A percentile compares a stretch with the other conserved stretches of the same genome.
phyloP scores from a whole-genome alignment of 306 rosid species.

The Ziziphus jujuba region DNA sequence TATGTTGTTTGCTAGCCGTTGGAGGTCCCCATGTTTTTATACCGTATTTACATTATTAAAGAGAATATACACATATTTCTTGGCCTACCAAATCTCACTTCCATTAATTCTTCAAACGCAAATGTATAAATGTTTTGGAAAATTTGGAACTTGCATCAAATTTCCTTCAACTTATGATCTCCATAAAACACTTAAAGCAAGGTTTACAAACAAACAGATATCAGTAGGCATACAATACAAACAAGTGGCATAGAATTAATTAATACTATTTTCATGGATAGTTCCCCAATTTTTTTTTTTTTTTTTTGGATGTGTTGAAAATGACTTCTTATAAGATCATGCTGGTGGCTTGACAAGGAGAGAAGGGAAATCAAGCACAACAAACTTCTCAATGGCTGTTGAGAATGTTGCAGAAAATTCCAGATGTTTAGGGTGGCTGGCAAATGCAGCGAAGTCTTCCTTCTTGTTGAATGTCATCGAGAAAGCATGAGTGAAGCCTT shows the following conservation, averaged over 20 bases:
- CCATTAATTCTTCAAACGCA: background rate
- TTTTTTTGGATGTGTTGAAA: background rate
- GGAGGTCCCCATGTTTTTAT: background rate
- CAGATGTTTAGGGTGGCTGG: slow-evolving; percentile 68
- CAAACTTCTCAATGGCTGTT: slow-evolving; percentile 76
- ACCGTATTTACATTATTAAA: background rate
- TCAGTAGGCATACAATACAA: background rate
- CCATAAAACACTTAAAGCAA: slow-evolving; percentile 10
- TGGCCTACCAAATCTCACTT: background rate
- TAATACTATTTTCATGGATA: no score
- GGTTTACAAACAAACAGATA: background rate
- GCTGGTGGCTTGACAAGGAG: slow-evolving; percentile 55
- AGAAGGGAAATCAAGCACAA: slow-evolving; percentile 81
- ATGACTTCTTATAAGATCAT: slow-evolving; percentile 3
- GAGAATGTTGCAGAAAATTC: slow-evolving; percentile 79
- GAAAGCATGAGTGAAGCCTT: slow-evolving; percentile 89
- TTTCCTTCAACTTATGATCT: background rate
- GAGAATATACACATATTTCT: no score
- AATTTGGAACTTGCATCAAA: slow-evolving; percentile 16
- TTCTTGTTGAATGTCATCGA: slow-evolving; percentile 77
- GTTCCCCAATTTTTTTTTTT: background rate
- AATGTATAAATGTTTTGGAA: slow-evolving; percentile 5
- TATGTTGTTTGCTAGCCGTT: background rate
- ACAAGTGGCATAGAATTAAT: slow-evolving; percentile 10
- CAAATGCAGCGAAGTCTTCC: slow-evolving; percentile 68